A percentile compares a stretch with the other conserved stretches of the same genome.
These are phyloP conservation scores for Solanum hybrid DNA, from an alignment of 305 asterid species.

Conservation along the genomic window DNA sequence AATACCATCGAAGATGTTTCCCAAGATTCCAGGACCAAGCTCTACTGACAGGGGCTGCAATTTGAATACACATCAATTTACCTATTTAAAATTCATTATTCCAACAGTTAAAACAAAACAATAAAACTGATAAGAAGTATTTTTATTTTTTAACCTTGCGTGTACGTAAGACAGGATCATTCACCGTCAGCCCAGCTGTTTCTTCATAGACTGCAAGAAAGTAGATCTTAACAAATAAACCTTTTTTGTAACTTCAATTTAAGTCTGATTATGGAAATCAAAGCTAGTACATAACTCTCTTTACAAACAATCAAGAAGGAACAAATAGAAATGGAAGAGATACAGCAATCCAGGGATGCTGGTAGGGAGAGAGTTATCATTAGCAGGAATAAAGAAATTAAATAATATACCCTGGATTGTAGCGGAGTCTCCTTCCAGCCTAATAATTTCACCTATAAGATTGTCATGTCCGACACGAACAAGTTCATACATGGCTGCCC, in stretches of 20 bases:
- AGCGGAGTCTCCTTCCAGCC: conserved; percentile 96
- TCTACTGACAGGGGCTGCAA: conserved; percentile 91
- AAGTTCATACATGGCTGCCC: conserved; percentile 98
- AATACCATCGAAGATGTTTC: conserved; percentile 89
- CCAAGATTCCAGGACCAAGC: conserved; percentile 91
- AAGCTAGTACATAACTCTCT: not conserved
- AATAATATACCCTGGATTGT: conserved; percentile 67
- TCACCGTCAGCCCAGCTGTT: conserved; percentile 89
- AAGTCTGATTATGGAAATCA: not conserved
- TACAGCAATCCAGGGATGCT: not conserved
- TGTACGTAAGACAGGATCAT: conserved; percentile 93
- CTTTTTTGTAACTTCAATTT: not conserved
- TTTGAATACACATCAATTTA: not conserved
- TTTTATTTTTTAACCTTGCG: conserved; percentile 47
- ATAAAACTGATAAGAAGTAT: not conserved
- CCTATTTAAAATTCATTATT: not conserved
- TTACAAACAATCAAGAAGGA: not conserved
- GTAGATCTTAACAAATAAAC: not conserved
- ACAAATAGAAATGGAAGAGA: not conserved
- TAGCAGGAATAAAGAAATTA: not conserved
- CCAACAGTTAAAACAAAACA: not conserved
- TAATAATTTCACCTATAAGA: conserved; percentile 91
- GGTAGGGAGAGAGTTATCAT: not conserved
- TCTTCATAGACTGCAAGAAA: conserved; percentile 76
- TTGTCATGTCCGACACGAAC: conserved; percentile 98